A percentile compares a stretch with the other conserved stretches of the same genome.
Conservation (phyloP, 2,329 filamentous ascomycete genomes). For the Colletotrichum shisoi region DNA sequence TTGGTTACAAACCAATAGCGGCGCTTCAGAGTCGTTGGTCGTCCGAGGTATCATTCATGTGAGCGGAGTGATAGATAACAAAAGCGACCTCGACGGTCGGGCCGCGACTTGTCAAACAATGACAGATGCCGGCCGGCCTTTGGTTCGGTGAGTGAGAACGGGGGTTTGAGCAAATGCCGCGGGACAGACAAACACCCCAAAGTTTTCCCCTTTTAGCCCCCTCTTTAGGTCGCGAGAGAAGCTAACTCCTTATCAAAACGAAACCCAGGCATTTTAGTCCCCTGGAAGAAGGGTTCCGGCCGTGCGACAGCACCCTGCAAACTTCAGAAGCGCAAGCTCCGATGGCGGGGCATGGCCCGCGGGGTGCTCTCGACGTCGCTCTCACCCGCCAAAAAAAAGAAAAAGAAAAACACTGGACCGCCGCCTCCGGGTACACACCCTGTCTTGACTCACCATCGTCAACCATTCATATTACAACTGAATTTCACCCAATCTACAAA, state of each 20-base stretch:
- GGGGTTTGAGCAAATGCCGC: background rate
- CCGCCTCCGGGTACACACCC: conserved; percentile 10
- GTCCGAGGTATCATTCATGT: too few relatives aligned
- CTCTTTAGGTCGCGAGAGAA: background rate
- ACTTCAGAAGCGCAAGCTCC: conserved; percentile 21
- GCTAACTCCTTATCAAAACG: conserved; percentile 3
- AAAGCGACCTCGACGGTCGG: background rate
- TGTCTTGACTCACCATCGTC: conserved; percentile 38
- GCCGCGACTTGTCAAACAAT: background rate
- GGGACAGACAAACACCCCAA: background rate
- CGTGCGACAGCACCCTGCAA: background rate
- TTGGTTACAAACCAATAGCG: too few relatives aligned
- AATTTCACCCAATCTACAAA: conserved; percentile 6
- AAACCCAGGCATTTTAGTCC: background rate
- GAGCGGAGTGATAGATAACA: background rate
- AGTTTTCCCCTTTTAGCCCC: background rate
- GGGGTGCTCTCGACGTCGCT: conserved; percentile 39
- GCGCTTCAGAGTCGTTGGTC: background rate
- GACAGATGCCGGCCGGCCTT: conserved; percentile 29
- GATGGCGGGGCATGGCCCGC: conserved; percentile 42
- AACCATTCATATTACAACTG: conserved; percentile 13
- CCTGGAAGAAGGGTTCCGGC: conserved; percentile 12
- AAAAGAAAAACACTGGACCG: conserved; percentile 29
- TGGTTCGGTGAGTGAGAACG: background rate
- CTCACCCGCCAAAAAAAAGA: background rate